phyloP scores from a whole-genome alignment of 75 land plant genomes.

The Sequoia sempervirens region DNA sequence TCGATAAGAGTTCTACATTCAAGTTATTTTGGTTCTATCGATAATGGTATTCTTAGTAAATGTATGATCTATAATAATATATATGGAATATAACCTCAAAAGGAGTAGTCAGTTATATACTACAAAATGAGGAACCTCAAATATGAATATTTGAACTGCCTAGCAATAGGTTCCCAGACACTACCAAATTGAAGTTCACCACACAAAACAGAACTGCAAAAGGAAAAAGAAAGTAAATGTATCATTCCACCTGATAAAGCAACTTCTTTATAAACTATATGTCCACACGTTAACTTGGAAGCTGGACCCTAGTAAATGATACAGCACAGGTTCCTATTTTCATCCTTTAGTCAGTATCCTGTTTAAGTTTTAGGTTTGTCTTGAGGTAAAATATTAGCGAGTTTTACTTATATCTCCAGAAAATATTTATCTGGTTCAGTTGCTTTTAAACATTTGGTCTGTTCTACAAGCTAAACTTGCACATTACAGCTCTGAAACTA shows the following conservation, averaged over 20 bases:
- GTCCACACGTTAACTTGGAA: not conserved
- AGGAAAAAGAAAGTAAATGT: not conserved
- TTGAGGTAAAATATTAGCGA: not conserved
- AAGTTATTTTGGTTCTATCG: not conserved
- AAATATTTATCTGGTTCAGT: not conserved
- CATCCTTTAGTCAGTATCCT: not conserved
- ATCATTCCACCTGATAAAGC: not conserved
- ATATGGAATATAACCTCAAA: not conserved
- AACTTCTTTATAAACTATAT: not conserved
- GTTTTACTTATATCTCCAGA: not conserved
- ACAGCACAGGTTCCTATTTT: not conserved
- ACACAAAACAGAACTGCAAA: not conserved
- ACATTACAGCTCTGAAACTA: not conserved
- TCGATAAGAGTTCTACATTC: not conserved
- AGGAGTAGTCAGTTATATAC: not conserved
- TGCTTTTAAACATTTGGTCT: not conserved
- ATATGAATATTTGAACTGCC: not conserved
- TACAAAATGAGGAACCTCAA: not conserved
- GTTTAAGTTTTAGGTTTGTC: not conserved
- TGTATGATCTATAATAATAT: not conserved
- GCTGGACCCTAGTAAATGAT: not conserved
- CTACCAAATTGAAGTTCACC: not conserved
- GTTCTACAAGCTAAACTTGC: not conserved
- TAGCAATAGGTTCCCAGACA: not conserved
- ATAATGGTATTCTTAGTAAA: not conserved